Conservation (phyloP, 192 early-diverging fungal species). For the Coemansia sp. region DNA sequence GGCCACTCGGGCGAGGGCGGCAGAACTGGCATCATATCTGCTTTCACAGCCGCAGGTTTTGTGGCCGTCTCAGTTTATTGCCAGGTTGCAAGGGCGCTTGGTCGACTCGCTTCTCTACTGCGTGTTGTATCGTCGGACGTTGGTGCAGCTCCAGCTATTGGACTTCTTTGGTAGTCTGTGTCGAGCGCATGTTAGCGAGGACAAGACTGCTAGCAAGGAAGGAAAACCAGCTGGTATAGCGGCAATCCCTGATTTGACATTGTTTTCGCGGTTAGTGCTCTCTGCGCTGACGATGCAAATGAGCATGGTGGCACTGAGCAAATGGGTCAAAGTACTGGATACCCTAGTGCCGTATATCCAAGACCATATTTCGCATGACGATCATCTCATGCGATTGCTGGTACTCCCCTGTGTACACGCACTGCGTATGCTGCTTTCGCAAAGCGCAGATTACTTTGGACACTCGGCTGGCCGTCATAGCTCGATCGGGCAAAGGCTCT, state of each 20-base stretch:
- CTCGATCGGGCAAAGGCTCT: constrained; percentile 21
- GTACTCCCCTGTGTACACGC: constrained; percentile 45
- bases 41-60: constrained; percentile 14
- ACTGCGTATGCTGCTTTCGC: constrained; percentile 38
- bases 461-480: neutral
- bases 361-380: constrained; percentile 13
- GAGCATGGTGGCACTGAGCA: constrained; percentile 31
- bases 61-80: constrained; percentile 29
- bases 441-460: constrained; percentile 39
- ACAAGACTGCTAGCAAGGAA: constrained; percentile 1
- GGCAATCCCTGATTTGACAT: constrained; percentile 3
- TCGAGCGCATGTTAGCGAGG: neutral
- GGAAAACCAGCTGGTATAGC: constrained; percentile 17
- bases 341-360: constrained; percentile 31
- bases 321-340: constrained; percentile 33
- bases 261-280: constrained; percentile 40
- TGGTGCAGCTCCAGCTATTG: constrained; percentile 41
- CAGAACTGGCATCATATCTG: constrained; percentile 25
- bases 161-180: constrained; percentile 32
- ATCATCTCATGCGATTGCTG: constrained; percentile 26
- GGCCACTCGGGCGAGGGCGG: constrained; percentile 28
- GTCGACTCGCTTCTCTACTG: constrained; percentile 40
- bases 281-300: constrained; percentile 47
- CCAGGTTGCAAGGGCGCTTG: constrained; percentile 21
- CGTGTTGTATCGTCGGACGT: constrained; percentile 27